Evolutionary conservation across 1,284 basidiomycete genomes (phyloP).

Genomic region (Cerrena zonata): DNA sequence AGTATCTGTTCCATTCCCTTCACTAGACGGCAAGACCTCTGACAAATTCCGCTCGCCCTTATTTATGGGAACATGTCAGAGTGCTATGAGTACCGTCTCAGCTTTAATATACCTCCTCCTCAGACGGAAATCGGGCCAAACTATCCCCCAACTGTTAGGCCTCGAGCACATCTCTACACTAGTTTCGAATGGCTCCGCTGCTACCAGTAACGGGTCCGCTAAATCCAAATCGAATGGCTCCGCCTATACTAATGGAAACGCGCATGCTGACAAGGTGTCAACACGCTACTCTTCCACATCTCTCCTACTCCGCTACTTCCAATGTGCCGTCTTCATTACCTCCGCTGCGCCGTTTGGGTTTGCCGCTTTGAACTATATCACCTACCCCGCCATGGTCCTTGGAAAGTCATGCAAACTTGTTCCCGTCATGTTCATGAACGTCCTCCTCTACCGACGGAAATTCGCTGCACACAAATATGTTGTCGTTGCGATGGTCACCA

Average conservation of each 20-base stretch:
- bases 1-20: constrained; percentile 83
- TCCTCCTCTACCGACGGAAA: constrained; percentile 79
- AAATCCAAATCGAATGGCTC: constrained; percentile 16
- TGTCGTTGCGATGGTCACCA: constrained; percentile 87
- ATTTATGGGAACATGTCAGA: constrained; percentile 85
- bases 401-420: constrained; percentile 98
- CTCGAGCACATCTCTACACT: constrained; percentile 29
- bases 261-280: constrained; percentile 29
- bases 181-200: constrained; percentile 6
- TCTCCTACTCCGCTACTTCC: constrained; percentile 70
- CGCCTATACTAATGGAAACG: constrained; percentile 21
- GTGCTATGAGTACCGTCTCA: constrained; percentile 72
- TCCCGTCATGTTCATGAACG: constrained; percentile 93
- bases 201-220: constrained; percentile 13
- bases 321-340: constrained; percentile 85
- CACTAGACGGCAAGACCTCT: constrained; percentile 53
- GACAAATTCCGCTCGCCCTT: constrained; percentile 84
- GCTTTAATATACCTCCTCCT: constrained; percentile 78
- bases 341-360: constrained; percentile 93
- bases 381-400: constrained; percentile 97
- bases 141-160: constrained; percentile 53
- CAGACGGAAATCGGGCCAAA: constrained; percentile 49
- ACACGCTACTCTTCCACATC: constrained; percentile 40
- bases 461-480: constrained; percentile 93
- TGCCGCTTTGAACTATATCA: constrained; percentile 89